A percentile compares a stretch with the other conserved stretches of the same genome.
These are phyloP conservation scores for Russula abietina DNA, from an alignment of 768 basidiomycete species.

Conservation along the genomic window DNA sequence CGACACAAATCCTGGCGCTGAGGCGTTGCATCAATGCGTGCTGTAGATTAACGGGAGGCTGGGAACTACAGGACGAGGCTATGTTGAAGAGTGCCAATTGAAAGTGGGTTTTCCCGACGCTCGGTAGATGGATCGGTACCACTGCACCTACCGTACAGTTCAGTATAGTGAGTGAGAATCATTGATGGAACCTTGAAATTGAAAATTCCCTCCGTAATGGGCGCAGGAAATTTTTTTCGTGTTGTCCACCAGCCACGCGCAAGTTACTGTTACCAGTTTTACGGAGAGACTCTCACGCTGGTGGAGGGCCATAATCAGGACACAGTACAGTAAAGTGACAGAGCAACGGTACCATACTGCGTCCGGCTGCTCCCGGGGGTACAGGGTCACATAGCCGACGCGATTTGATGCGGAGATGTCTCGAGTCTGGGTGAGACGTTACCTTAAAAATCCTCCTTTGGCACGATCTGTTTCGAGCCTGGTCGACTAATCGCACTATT, in stretches of 20 bases:
- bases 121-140: background rate
- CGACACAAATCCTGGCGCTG: background rate
- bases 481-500: no score
- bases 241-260: background rate
- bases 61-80: background rate
- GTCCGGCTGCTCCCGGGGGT: background rate
- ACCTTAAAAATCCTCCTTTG: no score
- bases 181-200: no score
- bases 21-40: background rate
- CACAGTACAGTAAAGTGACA: no score
- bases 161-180: no score
- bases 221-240: no score
- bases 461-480: no score
- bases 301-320: background rate
- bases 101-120: background rate
- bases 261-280: background rate
- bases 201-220: no score
- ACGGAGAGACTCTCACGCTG: background rate
- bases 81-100: background rate
- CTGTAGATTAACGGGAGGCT: background rate
- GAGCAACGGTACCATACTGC: no score
- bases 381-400: background rate
- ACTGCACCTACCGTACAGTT: no score
- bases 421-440: no score
- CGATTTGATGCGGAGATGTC: background rate